Percentiles rank a stretch among this genome's conserved stretches.
Conservation (phyloP, 2,329 filamentous ascomycete species). For the Fulvia fulva region DNA sequence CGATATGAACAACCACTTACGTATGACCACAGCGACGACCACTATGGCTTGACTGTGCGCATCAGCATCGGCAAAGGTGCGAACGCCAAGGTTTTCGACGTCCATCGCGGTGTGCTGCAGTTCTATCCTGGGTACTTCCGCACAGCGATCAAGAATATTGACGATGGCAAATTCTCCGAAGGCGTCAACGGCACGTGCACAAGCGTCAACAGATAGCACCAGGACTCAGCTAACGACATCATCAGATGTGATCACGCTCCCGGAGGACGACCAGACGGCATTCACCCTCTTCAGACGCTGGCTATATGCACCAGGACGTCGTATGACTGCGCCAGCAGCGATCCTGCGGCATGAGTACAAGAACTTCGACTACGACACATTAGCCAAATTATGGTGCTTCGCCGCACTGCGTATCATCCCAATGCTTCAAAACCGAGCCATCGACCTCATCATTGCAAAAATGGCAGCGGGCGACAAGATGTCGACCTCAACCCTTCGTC, state of each 20-base stretch:
- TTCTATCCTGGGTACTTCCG: conserved; percentile 24
- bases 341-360: not conserved
- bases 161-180: conserved; percentile 13
- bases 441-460: not conserved
- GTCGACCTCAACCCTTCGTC: not conserved
- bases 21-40: not conserved
- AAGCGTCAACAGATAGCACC: not conserved
- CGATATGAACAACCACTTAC: no score
- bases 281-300: conserved; percentile 18
- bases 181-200: not conserved
- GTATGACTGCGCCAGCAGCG: not conserved
- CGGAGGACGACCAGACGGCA: conserved; percentile 11
- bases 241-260: conserved; percentile 6
- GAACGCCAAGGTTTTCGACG: conserved; percentile 8
- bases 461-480: not conserved
- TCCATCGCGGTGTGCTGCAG: conserved; percentile 17
- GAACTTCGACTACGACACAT: not conserved
- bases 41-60: conserved; percentile 1
- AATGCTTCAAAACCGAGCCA: conserved; percentile 4
- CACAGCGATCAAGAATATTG: conserved; percentile 14
- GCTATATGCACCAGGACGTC: conserved; percentile 14
- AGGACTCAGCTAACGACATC: not conserved
- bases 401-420: conserved; percentile 8
- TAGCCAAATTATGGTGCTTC: conserved; percentile 12
- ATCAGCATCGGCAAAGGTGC: conserved; percentile 12